phyloP scores from a whole-genome alignment of 2,329 filamentous ascomycete species.

The Pyrenochaeta sp. region DNA sequence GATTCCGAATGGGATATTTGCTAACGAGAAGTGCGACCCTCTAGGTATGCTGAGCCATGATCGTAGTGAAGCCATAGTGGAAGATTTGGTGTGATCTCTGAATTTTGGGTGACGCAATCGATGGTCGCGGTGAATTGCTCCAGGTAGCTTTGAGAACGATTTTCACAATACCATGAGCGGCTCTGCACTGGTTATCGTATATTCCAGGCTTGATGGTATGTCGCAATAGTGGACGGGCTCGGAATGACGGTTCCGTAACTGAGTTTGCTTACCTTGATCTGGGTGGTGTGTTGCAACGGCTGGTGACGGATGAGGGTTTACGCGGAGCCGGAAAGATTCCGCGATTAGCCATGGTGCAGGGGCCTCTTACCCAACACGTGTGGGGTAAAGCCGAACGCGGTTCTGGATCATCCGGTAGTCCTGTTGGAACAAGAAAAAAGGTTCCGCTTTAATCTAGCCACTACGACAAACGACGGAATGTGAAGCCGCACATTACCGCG shows the following conservation, averaged over 20 bases:
- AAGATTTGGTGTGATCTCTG: background rate
- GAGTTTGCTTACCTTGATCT: conserved; percentile 5
- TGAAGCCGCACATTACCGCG: conserved; percentile 43
- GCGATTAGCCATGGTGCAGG: conserved; percentile 23
- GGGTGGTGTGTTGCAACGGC: conserved; percentile 22
- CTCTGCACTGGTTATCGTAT: background rate
- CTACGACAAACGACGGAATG: conserved; percentile 27
- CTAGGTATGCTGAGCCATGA: conserved; percentile 70
- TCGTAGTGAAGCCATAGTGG: conserved; percentile 43
- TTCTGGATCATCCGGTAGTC: conserved; percentile 11
- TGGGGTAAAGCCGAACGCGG: conserved; percentile 30
- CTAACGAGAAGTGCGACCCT: conserved; percentile 74
- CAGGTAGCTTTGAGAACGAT: background rate
- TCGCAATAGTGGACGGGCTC: conserved; percentile 5
- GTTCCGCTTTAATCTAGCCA: conserved; percentile 23
- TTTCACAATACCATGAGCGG: background rate
- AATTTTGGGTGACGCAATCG: background rate
- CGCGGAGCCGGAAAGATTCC: conserved; percentile 37
- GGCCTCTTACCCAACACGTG: conserved; percentile 9
- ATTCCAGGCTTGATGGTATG: background rate
- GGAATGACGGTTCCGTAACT: conserved; percentile 20
- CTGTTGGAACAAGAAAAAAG: background rate
- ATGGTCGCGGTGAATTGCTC: background rate
- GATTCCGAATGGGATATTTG: conserved; percentile 85
- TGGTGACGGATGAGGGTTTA: conserved; percentile 36